These are phyloP conservation scores for Candida chauliodis DNA, from an alignment of 805 yeast species.

Conservation along the genomic window DNA sequence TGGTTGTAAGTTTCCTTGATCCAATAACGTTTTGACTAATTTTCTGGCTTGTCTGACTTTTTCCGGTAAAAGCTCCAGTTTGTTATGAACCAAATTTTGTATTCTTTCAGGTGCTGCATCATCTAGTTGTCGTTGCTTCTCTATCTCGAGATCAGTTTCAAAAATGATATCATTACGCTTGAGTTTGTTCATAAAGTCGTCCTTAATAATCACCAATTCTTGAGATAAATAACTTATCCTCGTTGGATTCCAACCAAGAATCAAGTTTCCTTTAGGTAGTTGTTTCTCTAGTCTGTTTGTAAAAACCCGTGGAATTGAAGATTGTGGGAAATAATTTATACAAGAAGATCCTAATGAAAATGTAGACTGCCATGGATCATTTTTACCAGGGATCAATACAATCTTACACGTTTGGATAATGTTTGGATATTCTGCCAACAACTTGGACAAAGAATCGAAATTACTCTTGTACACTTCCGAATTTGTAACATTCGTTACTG, in stretches of 20 bases:
- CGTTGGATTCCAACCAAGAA: conserved; percentile 67
- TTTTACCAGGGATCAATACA: conserved; percentile 79
- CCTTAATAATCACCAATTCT: conserved; percentile 73
- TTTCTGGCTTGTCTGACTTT: conserved; percentile 61
- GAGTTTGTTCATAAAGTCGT: conserved; percentile 67
- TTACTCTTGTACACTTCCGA: conserved; percentile 57
- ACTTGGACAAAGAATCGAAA: conserved; percentile 70
- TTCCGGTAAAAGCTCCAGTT: conserved; percentile 30
- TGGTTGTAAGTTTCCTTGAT: conserved; percentile 87
- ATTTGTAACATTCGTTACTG: conserved; percentile 45
- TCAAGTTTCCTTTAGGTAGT: conserved; percentile 28
- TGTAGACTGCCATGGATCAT: conserved; percentile 90
- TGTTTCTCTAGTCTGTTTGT: conserved; percentile 59
- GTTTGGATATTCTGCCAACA: conserved; percentile 57
- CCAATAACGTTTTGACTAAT: conserved; percentile 74
- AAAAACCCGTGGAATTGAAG: conserved; percentile 67
- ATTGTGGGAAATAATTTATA: conserved; percentile 52
- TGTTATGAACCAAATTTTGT: conserved; percentile 8
- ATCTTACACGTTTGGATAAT: conserved; percentile 54
- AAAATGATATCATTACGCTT: conserved; percentile 66
- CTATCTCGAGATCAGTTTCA: conserved; percentile 32
- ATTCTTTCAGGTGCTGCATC: conserved; percentile 13
- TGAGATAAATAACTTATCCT: conserved; percentile 77
- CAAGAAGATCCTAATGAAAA: conserved; percentile 53
- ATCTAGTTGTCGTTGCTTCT: conserved; percentile 16